phyloP scores from a whole-genome alignment of 78 protist species.

The Dictyostelium purpureum region DNA sequence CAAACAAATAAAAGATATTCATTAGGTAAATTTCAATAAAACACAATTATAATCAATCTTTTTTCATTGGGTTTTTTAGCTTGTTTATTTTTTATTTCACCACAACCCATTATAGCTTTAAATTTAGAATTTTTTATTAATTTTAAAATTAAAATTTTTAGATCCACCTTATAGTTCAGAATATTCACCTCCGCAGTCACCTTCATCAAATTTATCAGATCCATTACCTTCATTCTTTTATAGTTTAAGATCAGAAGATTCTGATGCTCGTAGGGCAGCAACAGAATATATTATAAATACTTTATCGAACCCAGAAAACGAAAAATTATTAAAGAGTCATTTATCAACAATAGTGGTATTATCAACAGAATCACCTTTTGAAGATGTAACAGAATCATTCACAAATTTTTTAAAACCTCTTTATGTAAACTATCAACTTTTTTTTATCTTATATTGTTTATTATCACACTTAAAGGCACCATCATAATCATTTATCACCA shows the following conservation, averaged over 20 bases:
- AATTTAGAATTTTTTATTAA: neutral
- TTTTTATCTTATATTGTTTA: no score
- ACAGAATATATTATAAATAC: constrained; percentile 25
- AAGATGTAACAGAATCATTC: constrained; percentile 46
- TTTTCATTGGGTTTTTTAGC: neutral
- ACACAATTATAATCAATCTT: neutral
- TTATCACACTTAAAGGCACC: no score
- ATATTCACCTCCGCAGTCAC: constrained; percentile 63
- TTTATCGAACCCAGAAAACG: constrained; percentile 59
- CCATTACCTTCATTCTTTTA: constrained; percentile 28
- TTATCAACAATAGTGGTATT: constrained; percentile 26
- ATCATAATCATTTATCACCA: no score
- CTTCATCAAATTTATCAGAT: constrained; percentile 10
- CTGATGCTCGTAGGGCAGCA: constrained; percentile 19
- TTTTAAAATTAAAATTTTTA: neutral
- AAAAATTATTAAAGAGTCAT: constrained; percentile 17
- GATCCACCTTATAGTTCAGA: constrained; percentile 28
- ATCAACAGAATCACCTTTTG: constrained; percentile 63
- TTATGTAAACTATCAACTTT: no score
- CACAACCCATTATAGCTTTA: neutral
- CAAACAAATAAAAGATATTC: constrained; percentile 54
- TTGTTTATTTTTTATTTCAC: neutral
- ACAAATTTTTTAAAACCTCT: constrained; percentile 38
- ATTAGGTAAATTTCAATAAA: constrained; percentile 14
- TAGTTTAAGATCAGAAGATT: constrained; percentile 62